Percentiles rank a stretch among this genome's conserved stretches.
These are phyloP conservation scores for Phytophthora citricola DNA, from an alignment of 352 stramenopile genomes.

Conservation along the genomic window DNA sequence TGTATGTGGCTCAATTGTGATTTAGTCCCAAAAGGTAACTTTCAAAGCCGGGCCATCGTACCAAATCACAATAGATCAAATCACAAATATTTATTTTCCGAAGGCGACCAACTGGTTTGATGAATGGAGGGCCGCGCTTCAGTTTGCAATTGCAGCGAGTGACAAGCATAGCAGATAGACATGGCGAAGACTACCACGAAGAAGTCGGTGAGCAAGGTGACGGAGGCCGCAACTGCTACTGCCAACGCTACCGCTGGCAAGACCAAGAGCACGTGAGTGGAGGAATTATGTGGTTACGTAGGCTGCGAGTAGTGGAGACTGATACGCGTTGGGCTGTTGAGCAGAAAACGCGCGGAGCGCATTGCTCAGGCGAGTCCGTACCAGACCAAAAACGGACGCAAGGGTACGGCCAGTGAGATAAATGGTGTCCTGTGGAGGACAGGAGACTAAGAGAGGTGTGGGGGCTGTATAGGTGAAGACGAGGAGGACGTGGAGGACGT, in stretches of 20 bases:
- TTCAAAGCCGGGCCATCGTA: no score
- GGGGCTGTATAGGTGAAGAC: slow-evolving; percentile 16
- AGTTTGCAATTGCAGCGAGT: no score
- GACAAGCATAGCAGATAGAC: not conserved
- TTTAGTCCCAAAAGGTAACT: not conserved
- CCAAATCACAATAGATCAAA: no score
- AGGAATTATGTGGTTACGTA: slow-evolving; percentile 20
- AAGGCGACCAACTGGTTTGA: no score
- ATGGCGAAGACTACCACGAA: slow-evolving; percentile 65
- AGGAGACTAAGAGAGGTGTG: slow-evolving; percentile 3
- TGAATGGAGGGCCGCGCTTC: no score
- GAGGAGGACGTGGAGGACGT: not conserved
- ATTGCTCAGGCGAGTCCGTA: slow-evolving; percentile 69
- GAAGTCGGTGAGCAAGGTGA: slow-evolving; percentile 66
- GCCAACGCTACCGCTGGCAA: slow-evolving; percentile 40
- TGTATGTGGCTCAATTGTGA: not conserved
- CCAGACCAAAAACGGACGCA: slow-evolving; percentile 30
- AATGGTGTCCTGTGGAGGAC: not conserved
- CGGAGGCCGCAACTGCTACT: slow-evolving; percentile 11
- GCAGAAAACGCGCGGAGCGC: slow-evolving; percentile 70
- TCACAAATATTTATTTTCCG: no score
- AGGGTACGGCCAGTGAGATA: slow-evolving; percentile 23
- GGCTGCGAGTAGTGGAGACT: slow-evolving; percentile 14
- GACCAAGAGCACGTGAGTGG: slow-evolving; percentile 60
- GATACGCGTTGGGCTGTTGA: slow-evolving; percentile 27